Base-by-base conservation (phyloP, 2,329 filamentous ascomycete genomes). In the Colletotrichum siamense region DNA sequence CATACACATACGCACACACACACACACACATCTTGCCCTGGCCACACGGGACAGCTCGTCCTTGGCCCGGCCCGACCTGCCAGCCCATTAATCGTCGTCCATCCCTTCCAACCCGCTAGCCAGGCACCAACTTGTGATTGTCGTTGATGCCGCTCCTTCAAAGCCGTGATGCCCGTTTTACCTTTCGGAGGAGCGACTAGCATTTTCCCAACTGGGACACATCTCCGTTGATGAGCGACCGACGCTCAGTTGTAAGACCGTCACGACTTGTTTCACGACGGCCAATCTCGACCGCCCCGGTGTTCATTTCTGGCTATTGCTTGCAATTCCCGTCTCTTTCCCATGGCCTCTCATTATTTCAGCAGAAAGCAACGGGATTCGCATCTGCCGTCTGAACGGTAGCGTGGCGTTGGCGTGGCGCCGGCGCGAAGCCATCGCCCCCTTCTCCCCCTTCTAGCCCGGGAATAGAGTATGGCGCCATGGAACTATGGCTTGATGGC, bases 121-220 rank as follows among this genome's bases (percentile, higher is more conserved):
- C 66, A 59, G 49, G 66, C 52, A 59, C 66, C 52, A 28, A n/a
- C 22, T 44, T 36, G 22, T 44, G 59, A 62, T 39, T 36, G 34
- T 44, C 28, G 32, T 39, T 63, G 61, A 64, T 44, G 36, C 26
- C 36, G 39, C 68, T 32, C 62, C 57, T 39, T 73, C 55, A 59
- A 69, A 57, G 26, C 57, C 59, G 44, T 69, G 57, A 73, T 69
- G 59, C 44, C 15, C 59, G 59, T 74, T 69, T 74, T 65, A 39
- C 64, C 74, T 74, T 74, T 76, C 64, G 65, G 74, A 49, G 70
- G 49, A 69, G 44, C 65, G 64, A 61, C 70, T 59, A 69, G 44
- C 34, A 69, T 64, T 68, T 76, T 57, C 74, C 74, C 59, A 69
- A 69, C 36, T 55, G 22, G 70, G 74, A 15, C 59, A 76, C 34